Evolutionary conservation across 257 asterid genomes (phyloP).

Genomic region (Catharanthus roseus): DNA sequence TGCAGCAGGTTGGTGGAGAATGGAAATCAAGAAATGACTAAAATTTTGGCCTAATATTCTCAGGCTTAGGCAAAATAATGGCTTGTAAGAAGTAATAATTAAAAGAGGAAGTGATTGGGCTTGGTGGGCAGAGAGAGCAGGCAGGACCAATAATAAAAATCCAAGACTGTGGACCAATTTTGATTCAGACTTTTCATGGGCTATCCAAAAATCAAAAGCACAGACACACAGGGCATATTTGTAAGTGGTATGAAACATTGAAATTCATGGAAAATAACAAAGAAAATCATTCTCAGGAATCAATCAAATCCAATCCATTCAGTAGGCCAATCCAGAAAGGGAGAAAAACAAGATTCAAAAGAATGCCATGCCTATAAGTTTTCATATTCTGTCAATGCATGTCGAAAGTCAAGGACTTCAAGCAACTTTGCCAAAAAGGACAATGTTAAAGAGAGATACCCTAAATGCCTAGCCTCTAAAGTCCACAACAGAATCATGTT

Average conservation of each 20-base stretch:
- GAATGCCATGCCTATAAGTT: background rate
- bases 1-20: background rate
- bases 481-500: background rate
- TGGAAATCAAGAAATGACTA: background rate
- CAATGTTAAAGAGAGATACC: background rate
- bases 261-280: background rate
- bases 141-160: background rate
- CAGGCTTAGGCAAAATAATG: no score
- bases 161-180: background rate
- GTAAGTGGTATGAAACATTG: background rate
- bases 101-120: background rate
- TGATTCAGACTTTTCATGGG: background rate
- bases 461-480: no score
- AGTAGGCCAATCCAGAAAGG: background rate
- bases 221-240: no score
- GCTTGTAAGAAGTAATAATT: no score
- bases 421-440: background rate
- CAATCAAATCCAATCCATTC: background rate
- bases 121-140: background rate
- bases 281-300: background rate
- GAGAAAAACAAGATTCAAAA: no score
- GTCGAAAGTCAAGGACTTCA: background rate
- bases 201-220: no score
- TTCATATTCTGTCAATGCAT: background rate
- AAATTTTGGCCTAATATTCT: background rate